Evolutionary conservation across 2,329 filamentous ascomycete species (phyloP), one percentile per base, ranked within the genome.

Genomic region (Trichoderma sp.): DNA sequence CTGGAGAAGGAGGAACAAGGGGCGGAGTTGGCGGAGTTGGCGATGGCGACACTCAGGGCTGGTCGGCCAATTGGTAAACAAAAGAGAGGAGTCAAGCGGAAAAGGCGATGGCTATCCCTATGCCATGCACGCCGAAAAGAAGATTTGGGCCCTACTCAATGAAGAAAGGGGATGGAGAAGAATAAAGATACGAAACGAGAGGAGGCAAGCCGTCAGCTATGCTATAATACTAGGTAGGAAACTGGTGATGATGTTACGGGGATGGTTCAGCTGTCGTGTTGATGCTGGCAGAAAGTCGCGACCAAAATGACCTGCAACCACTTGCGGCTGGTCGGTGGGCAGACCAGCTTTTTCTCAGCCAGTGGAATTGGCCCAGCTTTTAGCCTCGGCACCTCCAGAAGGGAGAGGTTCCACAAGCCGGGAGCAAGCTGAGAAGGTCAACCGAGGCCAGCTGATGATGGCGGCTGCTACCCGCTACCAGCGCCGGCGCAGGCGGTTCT

Each of bases 391-490:
- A 69, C 56, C 66, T 47, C 57, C 57, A 69, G 66, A 61, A 60
- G 47, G 34, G 66, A 47, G 66, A 26, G 56, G 56, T 47, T 68
- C 65, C 65, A 68, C 65, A 57, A 24, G 62, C 32, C 57, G 57
- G 26, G 68, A 72, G 61, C 66, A 69, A 71, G 56, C 60, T 56
- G 12, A 58, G 53, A 12, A 65, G 66, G 67, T 68, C 71, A 64
- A 53, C 69, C 75, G 74, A 75, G 75, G 75, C 73, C 73, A 70
- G 70, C 71, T 68, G 32, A 39, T 34, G 71, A 71, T 73, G 70
- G 62, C 28, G n/a, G 53, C 34, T 70, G 64, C 61, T 73, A 73
- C 39, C 26, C 66, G 64, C 47, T 67, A 71, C 72, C 30, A 24
- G 3, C 1, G n/a, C 6, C 0, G 1, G 0, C n/a, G 15, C 30